Percentiles rank a stretch among this genome's conserved stretches.
phyloP scores from a whole-genome alignment of 768 basidiomycete species.

The Trametes cubensis region DNA sequence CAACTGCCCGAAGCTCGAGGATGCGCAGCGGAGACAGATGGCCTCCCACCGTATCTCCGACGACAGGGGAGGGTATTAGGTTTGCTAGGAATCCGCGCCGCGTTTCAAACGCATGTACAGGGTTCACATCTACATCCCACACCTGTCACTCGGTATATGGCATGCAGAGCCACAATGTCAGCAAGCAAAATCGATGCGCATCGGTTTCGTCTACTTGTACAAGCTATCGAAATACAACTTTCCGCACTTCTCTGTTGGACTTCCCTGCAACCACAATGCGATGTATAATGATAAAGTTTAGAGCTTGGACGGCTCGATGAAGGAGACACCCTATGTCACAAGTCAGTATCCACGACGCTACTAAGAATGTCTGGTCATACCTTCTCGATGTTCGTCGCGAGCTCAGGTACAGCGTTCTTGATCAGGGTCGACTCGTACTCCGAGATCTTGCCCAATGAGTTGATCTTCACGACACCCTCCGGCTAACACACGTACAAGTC shows the following conservation, averaged over 20 bases:
- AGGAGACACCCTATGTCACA: constrained; percentile 32
- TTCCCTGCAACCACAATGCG: neutral
- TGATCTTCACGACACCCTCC: constrained; percentile 81
- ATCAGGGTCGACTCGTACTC: constrained; percentile 76
- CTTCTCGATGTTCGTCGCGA: constrained; percentile 70
- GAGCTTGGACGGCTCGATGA: constrained; percentile 34
- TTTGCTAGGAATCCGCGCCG: neutral
- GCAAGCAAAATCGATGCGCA: no score
- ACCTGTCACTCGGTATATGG: no score
- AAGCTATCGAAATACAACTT: constrained; percentile 14
- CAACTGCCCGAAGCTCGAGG: constrained; percentile 96
- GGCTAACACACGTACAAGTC: constrained; percentile 48
- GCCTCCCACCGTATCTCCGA: constrained; percentile 79
- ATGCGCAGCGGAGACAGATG: constrained; percentile 87
- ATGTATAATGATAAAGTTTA: constrained; percentile 14
- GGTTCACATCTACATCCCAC: no score
- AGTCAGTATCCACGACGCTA: no score
- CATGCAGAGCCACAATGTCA: no score
- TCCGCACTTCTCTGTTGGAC: constrained; percentile 10
- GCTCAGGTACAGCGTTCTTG: constrained; percentile 79
- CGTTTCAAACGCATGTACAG: neutral
- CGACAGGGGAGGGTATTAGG: constrained; percentile 55
- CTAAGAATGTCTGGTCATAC: constrained; percentile 36
- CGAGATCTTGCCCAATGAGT: constrained; percentile 75
- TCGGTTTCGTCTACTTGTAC: constrained; percentile 14